Conservation (phyloP, 257 asterid genomes). For the Leptodermis oblonga region DNA sequence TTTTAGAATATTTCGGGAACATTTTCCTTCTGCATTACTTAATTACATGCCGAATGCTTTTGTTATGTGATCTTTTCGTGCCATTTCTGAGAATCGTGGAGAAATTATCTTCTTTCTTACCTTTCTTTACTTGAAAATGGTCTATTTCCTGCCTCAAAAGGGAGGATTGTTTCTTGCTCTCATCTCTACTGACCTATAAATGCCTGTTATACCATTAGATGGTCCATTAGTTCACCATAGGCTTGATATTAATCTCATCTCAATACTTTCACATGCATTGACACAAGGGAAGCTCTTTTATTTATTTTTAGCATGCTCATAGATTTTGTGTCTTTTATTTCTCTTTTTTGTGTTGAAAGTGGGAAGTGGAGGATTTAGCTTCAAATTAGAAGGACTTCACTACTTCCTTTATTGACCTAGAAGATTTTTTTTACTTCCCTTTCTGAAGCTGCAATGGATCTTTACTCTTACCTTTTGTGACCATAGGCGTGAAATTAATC, state of each 20-base stretch:
- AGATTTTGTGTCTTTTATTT: no score
- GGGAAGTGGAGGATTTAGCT: not conserved
- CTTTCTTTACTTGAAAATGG: not conserved
- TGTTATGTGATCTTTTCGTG: not conserved
- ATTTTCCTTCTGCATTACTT: not conserved
- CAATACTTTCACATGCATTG: no score
- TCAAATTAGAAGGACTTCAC: not conserved
- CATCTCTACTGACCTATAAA: not conserved
- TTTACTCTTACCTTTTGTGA: not conserved
- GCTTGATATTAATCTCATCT: not conserved
- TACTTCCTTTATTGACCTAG: not conserved
- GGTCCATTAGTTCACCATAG: not conserved
- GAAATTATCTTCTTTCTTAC: not conserved
- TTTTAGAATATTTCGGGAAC: not conserved
- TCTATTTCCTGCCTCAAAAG: no score
- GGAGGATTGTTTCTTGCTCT: not conserved
- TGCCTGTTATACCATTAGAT: not conserved
- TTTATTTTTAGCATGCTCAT: not conserved
- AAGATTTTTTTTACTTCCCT: not conserved
- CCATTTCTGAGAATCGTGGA: not conserved
- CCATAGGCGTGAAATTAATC: not conserved
- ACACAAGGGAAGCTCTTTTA: no score
- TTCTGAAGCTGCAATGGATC: not conserved
- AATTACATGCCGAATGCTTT: no score
- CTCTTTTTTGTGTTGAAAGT: no score